phyloP scores from a whole-genome alignment of 805 yeast species.

The Citeromyces nyonsensis region DNA sequence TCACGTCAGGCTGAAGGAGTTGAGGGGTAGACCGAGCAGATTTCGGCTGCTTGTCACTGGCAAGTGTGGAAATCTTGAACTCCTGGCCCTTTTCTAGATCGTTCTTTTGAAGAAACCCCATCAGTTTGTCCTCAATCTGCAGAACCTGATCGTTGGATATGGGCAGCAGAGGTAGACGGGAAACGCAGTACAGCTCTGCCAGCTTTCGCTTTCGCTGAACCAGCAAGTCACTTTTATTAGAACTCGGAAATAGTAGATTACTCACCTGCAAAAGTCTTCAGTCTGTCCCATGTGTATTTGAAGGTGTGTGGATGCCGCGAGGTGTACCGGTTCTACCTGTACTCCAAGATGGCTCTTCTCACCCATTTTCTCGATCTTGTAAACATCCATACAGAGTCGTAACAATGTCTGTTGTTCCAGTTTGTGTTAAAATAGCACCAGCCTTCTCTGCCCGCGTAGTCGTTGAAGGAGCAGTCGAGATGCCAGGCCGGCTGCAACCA shows the following conservation, averaged over 20 bases:
- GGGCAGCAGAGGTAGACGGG: constrained; percentile 32
- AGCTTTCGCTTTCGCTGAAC: constrained; percentile 34
- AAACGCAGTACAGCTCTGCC: constrained; percentile 44
- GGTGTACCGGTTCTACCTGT: too few relatives aligned
- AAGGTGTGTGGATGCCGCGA: too few relatives aligned
- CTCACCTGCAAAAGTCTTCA: too few relatives aligned
- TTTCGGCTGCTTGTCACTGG: constrained; percentile 14
- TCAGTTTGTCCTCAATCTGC: constrained; percentile 21
- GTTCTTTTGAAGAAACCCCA: constrained; percentile 31
- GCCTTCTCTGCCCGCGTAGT: constrained; percentile 22
- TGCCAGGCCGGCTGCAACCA: constrained; percentile 43
- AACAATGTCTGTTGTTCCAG: constrained; percentile 25
- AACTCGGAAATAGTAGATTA: too few relatives aligned
- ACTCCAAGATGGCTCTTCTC: constrained; percentile 22
- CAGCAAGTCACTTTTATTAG: too few relatives aligned
- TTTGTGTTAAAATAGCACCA: constrained; percentile 39
- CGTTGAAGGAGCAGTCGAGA: constrained; percentile 23
- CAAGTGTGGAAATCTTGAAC: constrained; percentile 17
- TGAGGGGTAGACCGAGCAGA: not conserved
- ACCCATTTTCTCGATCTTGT: constrained; percentile 38
- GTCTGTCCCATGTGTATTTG: too few relatives aligned
- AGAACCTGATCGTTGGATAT: constrained; percentile 20
- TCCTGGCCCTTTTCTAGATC: constrained; percentile 30
- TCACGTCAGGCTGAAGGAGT: not conserved
- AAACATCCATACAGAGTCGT: constrained; percentile 30